Percentiles rank a stretch among this genome's conserved stretches.
Evolutionary conservation across 805 yeast species (phyloP).

Genomic region (Candida michaelii): DNA sequence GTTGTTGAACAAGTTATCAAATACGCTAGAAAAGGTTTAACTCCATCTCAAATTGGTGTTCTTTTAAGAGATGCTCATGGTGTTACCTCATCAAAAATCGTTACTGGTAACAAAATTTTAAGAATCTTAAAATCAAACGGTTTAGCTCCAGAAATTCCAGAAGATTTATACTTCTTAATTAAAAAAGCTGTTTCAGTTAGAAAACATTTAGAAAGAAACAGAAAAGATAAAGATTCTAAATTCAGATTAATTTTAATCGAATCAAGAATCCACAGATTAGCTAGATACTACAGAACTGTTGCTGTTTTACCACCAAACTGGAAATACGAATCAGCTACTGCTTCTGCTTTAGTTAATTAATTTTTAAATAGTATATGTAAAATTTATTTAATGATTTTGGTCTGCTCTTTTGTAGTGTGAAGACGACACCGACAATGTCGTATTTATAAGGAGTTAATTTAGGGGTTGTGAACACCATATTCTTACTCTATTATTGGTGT

Average conservation of each 20-base stretch:
- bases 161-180: conserved; percentile 97
- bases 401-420: background rate
- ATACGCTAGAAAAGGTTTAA: conserved; percentile 99
- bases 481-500: too few relatives aligned
- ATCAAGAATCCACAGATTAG: conserved; percentile 99
- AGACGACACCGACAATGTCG: too few relatives aligned
- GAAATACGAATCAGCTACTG: conserved; percentile 99
- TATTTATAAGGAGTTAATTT: too few relatives aligned
- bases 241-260: conserved; percentile 99
- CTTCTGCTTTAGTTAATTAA: conserved; percentile 99
- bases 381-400: background rate
- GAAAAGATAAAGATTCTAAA: conserved; percentile 99
- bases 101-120: conserved; percentile 98
- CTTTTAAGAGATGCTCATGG: conserved; percentile 99
- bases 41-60: conserved; percentile 99
- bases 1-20: conserved; percentile 98
- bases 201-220: conserved; percentile 99
- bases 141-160: conserved; percentile 99
- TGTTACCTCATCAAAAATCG: conserved; percentile 94
- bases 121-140: conserved; percentile 99
- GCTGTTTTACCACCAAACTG: conserved; percentile 99
- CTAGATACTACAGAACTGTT: conserved; percentile 99
- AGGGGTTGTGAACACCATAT: too few relatives aligned
- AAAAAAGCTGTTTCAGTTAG: conserved; percentile 99
- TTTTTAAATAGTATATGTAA: conserved; percentile 5